Evolutionary conservation across 2,329 filamentous ascomycete species (phyloP), one percentile per base, ranked within the genome.

Genomic region (Penicillium hesseltinei): DNA sequence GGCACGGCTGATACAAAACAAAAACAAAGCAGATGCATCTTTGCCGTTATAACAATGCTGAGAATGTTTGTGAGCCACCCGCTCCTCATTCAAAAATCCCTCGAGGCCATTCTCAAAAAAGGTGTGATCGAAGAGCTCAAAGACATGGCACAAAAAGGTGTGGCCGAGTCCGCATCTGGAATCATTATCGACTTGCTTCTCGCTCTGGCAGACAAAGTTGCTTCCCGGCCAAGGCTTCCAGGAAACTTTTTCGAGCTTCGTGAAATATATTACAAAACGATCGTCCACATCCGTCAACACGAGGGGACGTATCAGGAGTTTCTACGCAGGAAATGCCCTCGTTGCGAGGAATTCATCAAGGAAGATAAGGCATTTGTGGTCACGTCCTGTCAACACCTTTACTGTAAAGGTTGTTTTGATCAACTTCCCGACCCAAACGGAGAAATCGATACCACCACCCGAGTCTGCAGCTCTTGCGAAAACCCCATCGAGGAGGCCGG

Each of bases 371-470:
- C 80, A 0, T 29, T 51, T 21, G 68, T 75, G 10, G 71, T 82
- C 31, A 82, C 82, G 0, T 70, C 75, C 5, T 88, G 85, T 64
- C 71, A 75, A 17, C 84, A 88, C 58, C 68, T 85, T 5, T 84
- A 83, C 61, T 88, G 85, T 68, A 55, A 67, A 1, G 66, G 71
- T 0, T 87, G 84, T 61, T 70, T 83, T 8, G 51, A 48, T 2
- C 10, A 4, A 11, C 50, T 61, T 2, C 36, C 48, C 1, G 39
- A 59, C 15, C 38, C 39, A 31, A 9, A 63, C 10, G 58, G 51
- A 66, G 2, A 62, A 66, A 2, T 56, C 75, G 42, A 59, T 66
- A 44, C n/a, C 71, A 0, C 49, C 67, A 4, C 40, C 71, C 71
- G 19, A 70, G 68, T 35, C 60, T 67, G 61, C 54, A 25, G n/a